These are phyloP conservation scores for Pythium folliculosum DNA, from an alignment of 352 stramenopile species.

Conservation along the genomic window DNA sequence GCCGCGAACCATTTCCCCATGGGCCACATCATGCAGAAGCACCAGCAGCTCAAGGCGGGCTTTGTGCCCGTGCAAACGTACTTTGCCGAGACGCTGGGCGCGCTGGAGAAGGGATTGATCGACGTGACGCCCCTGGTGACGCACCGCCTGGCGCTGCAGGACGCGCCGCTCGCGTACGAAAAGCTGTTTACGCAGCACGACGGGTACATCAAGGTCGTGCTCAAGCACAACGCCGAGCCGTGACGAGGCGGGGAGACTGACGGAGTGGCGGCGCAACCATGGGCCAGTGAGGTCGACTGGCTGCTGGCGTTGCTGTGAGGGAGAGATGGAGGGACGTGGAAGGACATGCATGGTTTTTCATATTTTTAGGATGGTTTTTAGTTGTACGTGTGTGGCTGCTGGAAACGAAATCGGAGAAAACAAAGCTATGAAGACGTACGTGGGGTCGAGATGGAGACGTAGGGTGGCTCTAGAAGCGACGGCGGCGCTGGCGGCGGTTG, in stretches of 20 bases:
- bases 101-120: slow-evolving; percentile 32
- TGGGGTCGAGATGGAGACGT: background rate
- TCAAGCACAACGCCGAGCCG: slow-evolving; percentile 17
- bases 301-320: background rate
- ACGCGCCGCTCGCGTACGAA: slow-evolving; percentile 36
- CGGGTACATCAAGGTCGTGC: slow-evolving; percentile 43
- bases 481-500: background rate
- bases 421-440: background rate
- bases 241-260: background rate
- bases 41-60: slow-evolving; percentile 38
- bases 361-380: background rate
- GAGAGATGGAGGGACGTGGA: background rate
- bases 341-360: background rate
- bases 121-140: slow-evolving; percentile 32
- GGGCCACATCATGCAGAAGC: slow-evolving; percentile 47
- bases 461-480: background rate
- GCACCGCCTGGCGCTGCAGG: slow-evolving; percentile 35
- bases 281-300: background rate
- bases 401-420: background rate
- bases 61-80: slow-evolving; percentile 39
- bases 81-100: slow-evolving; percentile 33
- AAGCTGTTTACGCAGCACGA: slow-evolving; percentile 34
- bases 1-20: slow-evolving; percentile 41
- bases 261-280: background rate
- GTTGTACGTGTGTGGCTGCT: background rate